phyloP scores from a whole-genome alignment of 164 flowering plant species.

The Vitis labrusca region DNA sequence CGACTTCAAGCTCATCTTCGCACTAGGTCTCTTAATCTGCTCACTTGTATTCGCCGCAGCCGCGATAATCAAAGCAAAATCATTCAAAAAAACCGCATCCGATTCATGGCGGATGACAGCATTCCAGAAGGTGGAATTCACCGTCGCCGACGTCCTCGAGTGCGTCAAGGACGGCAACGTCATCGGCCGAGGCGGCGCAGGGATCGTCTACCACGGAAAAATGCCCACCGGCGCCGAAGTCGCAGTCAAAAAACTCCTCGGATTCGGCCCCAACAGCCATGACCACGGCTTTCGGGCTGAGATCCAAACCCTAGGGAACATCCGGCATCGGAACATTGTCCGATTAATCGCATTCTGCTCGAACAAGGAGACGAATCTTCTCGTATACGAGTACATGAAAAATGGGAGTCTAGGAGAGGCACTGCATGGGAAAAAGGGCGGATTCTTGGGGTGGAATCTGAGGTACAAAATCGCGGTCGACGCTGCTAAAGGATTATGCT shows the following conservation, averaged over 20 bases:
- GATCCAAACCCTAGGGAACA: slow-evolving; percentile 78
- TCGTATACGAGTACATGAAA: slow-evolving; percentile 78
- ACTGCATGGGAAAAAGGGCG: slow-evolving; percentile 59
- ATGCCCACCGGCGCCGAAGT: slow-evolving; percentile 75
- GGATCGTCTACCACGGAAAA: slow-evolving; percentile 80
- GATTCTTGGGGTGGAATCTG: slow-evolving; percentile 54
- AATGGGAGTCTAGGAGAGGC: slow-evolving; percentile 81
- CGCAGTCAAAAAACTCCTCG: slow-evolving; percentile 74
- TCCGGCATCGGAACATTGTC: slow-evolving; percentile 88
- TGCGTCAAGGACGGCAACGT: slow-evolving; percentile 82
- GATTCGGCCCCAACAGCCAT: slow-evolving; percentile 50
- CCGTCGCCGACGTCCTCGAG: slow-evolving; percentile 61
- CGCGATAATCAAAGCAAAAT: slow-evolving; percentile 66
- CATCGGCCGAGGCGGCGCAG: slow-evolving; percentile 92
- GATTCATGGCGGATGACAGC: slow-evolving; percentile 80
- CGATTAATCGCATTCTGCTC: slow-evolving; percentile 79
- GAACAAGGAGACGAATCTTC: slow-evolving; percentile 60
- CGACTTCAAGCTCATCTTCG: slow-evolving; percentile 72
- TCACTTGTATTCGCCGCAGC: slow-evolving; percentile 64
- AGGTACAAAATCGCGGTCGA: slow-evolving; percentile 68
- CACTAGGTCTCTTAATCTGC: slow-evolving; percentile 68
- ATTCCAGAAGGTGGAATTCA: slow-evolving; percentile 71
- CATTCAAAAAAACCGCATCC: slow-evolving; percentile 36
- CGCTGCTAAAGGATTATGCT: slow-evolving; percentile 70
- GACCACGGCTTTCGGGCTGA: slow-evolving; percentile 88